Conservation (phyloP, 768 basidiomycete genomes). For the Clitopilus passeckerianus region DNA sequence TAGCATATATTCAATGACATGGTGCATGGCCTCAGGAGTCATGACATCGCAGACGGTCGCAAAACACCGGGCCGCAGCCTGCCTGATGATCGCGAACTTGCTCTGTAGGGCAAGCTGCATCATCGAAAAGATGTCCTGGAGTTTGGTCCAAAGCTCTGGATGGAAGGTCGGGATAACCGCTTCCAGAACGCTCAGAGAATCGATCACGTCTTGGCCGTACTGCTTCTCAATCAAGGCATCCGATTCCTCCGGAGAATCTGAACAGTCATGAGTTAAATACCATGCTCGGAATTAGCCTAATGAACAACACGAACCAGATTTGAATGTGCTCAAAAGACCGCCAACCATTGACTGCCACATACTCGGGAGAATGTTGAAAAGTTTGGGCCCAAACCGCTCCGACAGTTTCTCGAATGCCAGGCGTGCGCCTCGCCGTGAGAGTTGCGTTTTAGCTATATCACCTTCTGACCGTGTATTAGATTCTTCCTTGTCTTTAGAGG, state of each 20-base stretch:
- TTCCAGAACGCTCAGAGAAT: constrained; percentile 86
- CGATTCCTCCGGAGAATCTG: constrained; percentile 52
- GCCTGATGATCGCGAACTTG: constrained; percentile 84
- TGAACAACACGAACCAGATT: constrained; percentile 44
- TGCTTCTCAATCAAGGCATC: constrained; percentile 67
- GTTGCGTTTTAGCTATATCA: constrained; percentile 56
- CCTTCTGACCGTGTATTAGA: constrained; percentile 37
- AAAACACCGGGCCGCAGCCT: constrained; percentile 82
- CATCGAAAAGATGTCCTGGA: constrained; percentile 71
- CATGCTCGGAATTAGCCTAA: background rate
- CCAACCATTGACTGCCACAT: constrained; percentile 94
- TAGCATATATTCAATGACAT: constrained; percentile 80
- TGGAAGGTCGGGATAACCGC: constrained; percentile 77
- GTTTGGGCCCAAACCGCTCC: constrained; percentile 59
- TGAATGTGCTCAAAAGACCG: constrained; percentile 65
- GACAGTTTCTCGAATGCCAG: constrained; percentile 81
- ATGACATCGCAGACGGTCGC: constrained; percentile 86
- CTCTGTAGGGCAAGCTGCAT: constrained; percentile 78
- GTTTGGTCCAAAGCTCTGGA: constrained; percentile 59
- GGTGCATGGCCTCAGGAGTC: constrained; percentile 81
- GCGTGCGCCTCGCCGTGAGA: constrained; percentile 83
- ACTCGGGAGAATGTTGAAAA: constrained; percentile 81
- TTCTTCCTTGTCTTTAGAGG: constrained; percentile 35
- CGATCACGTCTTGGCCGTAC: constrained; percentile 86
- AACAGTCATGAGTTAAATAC: background rate